Conservation (phyloP, 2,329 filamentous ascomycete genomes). For the Cryphonectria parasitica region DNA sequence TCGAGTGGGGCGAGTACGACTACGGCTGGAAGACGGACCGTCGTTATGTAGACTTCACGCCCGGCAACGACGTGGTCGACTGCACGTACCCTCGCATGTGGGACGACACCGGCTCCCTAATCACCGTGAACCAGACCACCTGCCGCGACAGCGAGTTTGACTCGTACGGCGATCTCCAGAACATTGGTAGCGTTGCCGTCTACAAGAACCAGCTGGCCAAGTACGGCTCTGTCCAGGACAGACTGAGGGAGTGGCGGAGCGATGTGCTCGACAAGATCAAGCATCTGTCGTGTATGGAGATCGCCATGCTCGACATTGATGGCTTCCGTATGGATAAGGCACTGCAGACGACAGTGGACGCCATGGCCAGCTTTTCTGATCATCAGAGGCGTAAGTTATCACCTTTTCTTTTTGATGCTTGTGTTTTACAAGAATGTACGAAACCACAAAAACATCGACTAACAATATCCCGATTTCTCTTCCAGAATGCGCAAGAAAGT, state of each 20-base stretch:
- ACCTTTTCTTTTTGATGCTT: too few relatives aligned
- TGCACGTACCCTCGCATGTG: slow-evolving; percentile 66
- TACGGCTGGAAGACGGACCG: slow-evolving; percentile 59
- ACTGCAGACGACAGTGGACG: slow-evolving; percentile 65
- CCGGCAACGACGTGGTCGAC: slow-evolving; percentile 56
- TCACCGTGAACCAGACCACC: slow-evolving; percentile 49
- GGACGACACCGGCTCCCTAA: slow-evolving; percentile 58
- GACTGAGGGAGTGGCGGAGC: slow-evolving; percentile 65
- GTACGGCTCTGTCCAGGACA: slow-evolving; percentile 69
- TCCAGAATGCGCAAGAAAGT: slow-evolving; percentile 52
- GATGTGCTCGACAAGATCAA: slow-evolving; percentile 61
- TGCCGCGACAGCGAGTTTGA: slow-evolving; percentile 69
- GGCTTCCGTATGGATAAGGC: slow-evolving; percentile 71
- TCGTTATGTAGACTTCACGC: slow-evolving; percentile 61
- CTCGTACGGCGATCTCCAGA: slow-evolving; percentile 61
- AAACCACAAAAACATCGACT: too few relatives aligned
- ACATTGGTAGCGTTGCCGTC: slow-evolving; percentile 62
- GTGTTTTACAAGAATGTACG: too few relatives aligned
- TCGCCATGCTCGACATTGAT: slow-evolving; percentile 66
- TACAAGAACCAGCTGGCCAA: slow-evolving; percentile 68
- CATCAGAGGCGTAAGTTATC: slow-evolving; percentile 49
- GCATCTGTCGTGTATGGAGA: slow-evolving; percentile 66
- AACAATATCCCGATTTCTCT: not conserved
- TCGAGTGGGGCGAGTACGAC: slow-evolving; percentile 58
- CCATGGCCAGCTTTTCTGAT: slow-evolving; percentile 60